phyloP scores from a whole-genome alignment of 306 rosid genomes.

The Leucaena leucocephala region DNA sequence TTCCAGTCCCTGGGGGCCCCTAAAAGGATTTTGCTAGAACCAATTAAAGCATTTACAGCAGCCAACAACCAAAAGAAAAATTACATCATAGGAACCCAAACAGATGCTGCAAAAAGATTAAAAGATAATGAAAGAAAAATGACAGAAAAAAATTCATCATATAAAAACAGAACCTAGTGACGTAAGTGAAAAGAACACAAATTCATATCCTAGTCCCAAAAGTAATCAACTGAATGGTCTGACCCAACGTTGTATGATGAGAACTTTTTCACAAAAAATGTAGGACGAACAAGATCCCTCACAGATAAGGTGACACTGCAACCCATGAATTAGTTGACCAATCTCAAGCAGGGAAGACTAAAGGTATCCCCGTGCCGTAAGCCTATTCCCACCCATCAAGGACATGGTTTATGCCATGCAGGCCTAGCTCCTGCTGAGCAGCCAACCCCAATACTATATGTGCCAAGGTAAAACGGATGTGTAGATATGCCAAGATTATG shows the following conservation, averaged over 20 bases:
- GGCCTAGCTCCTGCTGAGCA: not conserved
- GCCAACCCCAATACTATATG: not conserved
- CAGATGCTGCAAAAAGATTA: slow-evolving; percentile 13
- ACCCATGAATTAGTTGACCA: not conserved
- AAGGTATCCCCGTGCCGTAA: not conserved
- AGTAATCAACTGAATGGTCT: slow-evolving; percentile 10
- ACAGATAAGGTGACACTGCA: not conserved
- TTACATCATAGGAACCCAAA: slow-evolving; percentile 22
- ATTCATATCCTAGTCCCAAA: not conserved
- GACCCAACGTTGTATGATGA: slow-evolving; percentile 22
- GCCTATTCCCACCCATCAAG: not conserved
- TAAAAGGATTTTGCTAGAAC: slow-evolving; percentile 53
- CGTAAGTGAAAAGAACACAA: slow-evolving; percentile 9
- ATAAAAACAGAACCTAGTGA: slow-evolving; percentile 16
- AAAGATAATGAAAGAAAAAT: slow-evolving; percentile 28
- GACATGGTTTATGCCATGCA: not conserved
- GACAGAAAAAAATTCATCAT: slow-evolving; percentile 23
- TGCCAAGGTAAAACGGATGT: not conserved
- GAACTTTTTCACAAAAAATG: not conserved
- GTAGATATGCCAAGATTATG: too few species aligned
- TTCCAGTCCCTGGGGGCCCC: slow-evolving; percentile 99
- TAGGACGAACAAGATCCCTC: slow-evolving; percentile 12
- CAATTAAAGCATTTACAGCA: slow-evolving; percentile 19
- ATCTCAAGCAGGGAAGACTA: not conserved
- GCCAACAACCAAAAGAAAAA: not conserved